These are phyloP conservation scores for Leccinum subgranulosum DNA, from an alignment of 768 basidiomycete genomes.

Conservation along the genomic window DNA sequence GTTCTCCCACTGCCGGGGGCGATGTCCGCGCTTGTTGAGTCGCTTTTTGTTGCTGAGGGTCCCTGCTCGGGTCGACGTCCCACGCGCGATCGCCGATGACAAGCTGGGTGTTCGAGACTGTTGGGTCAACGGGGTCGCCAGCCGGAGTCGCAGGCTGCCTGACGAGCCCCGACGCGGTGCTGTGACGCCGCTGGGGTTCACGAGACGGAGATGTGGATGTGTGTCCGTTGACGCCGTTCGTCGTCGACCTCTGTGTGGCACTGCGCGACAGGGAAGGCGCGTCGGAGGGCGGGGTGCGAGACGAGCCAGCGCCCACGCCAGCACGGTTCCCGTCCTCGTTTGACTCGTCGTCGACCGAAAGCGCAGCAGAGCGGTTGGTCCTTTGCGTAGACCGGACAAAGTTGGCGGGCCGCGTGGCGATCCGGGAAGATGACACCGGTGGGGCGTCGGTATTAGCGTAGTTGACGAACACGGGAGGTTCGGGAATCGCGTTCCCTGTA, in stretches of 20 bases:
- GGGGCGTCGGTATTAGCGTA: constrained; percentile 67
- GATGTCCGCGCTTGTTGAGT: constrained; percentile 18
- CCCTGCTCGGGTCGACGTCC: constrained; percentile 59
- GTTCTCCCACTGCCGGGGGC: constrained; percentile 35
- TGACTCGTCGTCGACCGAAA: constrained; percentile 44
- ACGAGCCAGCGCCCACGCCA: constrained; percentile 59
- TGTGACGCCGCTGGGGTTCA: constrained; percentile 27
- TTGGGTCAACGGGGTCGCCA: constrained; percentile 59
- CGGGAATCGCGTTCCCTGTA: constrained; percentile 85
- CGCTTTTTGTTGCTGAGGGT: constrained; percentile 50
- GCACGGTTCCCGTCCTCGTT: constrained; percentile 51
- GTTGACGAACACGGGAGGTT: constrained; percentile 84
- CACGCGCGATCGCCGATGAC: constrained; percentile 64
- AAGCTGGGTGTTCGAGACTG: constrained; percentile 57
- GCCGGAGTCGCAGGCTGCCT: constrained; percentile 34
- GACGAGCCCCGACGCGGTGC: constrained; percentile 20
- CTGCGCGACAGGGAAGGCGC: constrained; percentile 29
- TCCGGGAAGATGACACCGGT: constrained; percentile 54
- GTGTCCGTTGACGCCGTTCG: constrained; percentile 31
- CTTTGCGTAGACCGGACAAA: constrained; percentile 47
- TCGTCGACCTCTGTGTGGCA: constrained; percentile 29
- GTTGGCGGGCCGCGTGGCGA: constrained; percentile 54
- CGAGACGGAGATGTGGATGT: constrained; percentile 22
- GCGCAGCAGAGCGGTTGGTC: constrained; percentile 16
- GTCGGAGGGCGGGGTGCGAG: constrained; percentile 33